Conservation (phyloP, 495 filamentous ascomycete species). For the Melanomma pulvis-pyrius region DNA sequence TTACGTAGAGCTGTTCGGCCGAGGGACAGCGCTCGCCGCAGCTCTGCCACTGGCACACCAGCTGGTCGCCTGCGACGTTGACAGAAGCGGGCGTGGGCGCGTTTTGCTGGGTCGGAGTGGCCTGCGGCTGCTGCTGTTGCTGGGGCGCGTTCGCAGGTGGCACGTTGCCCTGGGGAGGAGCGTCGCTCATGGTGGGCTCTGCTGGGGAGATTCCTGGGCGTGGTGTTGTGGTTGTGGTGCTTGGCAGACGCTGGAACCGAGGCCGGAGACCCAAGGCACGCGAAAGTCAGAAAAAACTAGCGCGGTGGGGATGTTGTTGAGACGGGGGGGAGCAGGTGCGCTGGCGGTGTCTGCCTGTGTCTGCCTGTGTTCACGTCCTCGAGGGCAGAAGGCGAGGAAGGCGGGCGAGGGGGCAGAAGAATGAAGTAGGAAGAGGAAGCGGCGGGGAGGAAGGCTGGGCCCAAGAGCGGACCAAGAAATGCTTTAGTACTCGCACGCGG, state of each 20-base stretch:
- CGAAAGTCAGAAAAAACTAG: background rate
- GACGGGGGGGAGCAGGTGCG: constrained; percentile 2
- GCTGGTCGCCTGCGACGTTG: constrained; percentile 40
- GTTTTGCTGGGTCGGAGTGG: constrained; percentile 30
- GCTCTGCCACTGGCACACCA: constrained; percentile 78
- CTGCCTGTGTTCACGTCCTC: background rate
- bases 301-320: background rate
- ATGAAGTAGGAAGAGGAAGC: constrained; percentile 18
- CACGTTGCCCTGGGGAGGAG: constrained; percentile 12
- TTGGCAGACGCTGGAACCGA: constrained; percentile 17
- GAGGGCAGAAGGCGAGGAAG: background rate
- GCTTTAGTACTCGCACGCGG: constrained; percentile 4
- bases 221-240: constrained; percentile 14
- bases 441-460: constrained; percentile 24
- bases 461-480: constrained; percentile 8
- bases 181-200: constrained; percentile 24
- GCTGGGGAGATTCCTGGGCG: constrained; percentile 2
- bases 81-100: constrained; percentile 31
- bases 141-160: constrained; percentile 6
- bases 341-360: background rate
- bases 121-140: constrained; percentile 29
- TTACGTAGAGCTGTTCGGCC: constrained; percentile 88
- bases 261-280: background rate
- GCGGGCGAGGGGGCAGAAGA: constrained; percentile 12
- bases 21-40: constrained; percentile 80